Evolutionary conservation across 306 rosid genomes (phyloP), one percentile per base, ranked within the genome.

Genomic region (Dalbergia oliveri): DNA sequence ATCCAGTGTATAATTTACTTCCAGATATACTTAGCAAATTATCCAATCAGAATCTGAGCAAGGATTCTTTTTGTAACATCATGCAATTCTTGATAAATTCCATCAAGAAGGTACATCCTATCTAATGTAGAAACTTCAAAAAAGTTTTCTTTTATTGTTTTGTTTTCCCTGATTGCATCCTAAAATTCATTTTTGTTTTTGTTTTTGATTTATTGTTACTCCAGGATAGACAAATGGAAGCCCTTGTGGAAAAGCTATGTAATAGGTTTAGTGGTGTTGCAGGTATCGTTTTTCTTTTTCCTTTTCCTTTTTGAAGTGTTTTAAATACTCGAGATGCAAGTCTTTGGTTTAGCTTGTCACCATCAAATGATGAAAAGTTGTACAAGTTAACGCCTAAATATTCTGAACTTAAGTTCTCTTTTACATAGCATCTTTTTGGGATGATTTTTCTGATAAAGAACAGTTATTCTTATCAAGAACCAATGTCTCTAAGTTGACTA

Each of bases 41-140:
- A 80, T 94, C 91, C 35, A 88, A 82, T 86, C 93, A 87, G 88
- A 91, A 93, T 81, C 85, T 92, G 49, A 86, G 80, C 82, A 82
- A 88, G 79, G 97, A 90, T 61, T 91, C 97, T 53, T 94, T 94
- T 78, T 93, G 94, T 86, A 91, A 90, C 85, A 90, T 94, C 72
- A 94, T 94, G 99, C 99, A 94, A 83, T 94, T 90, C 84, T 85
- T 94, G 79, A 94, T 94, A 85, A 90, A 93, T 81, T 94, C 97
- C 81, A 93, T 94, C 76, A 94, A 94, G 88, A 94, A 87, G 99
- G 99, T 94, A 87, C 33, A 39, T 34, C 12, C 71, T 45, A 21
- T 57, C 75, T 71, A 15, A 5, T 74, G 81, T 68, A 72, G 31
- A 44, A 21, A 72, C 65, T 59, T 74, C 66, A 43, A 61, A 63